Evolutionary conservation across 176 grass and related monocot species (phyloP).

Genomic region (Ananas comosus): DNA sequence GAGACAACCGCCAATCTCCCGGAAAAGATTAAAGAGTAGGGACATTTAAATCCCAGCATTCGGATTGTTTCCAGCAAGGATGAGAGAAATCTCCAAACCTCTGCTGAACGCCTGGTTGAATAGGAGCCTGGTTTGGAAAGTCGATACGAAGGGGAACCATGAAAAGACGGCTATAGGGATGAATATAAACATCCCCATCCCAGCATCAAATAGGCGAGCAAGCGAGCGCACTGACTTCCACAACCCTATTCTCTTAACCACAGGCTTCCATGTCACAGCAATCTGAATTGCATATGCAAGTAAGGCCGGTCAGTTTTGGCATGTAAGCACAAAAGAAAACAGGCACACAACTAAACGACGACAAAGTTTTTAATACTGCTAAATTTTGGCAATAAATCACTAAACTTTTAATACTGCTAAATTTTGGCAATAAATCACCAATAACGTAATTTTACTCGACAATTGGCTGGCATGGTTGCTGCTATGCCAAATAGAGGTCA

Average conservation of each 20-base stretch:
- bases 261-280: slow-evolving; percentile 64
- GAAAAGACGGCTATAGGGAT: slow-evolving; percentile 59
- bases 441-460: no score
- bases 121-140: slow-evolving; percentile 86
- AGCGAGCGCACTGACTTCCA: slow-evolving; percentile 59
- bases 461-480: no score
- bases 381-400: no score
- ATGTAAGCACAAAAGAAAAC: not conserved
- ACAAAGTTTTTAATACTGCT: no score
- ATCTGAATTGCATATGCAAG: slow-evolving; percentile 28
- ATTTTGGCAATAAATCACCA: no score
- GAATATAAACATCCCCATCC: slow-evolving; percentile 64
- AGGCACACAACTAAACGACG: no score
- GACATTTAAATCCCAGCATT: slow-evolving; percentile 29
- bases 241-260: slow-evolving; percentile 44
- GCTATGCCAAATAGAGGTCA: no score
- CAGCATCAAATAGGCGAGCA: slow-evolving; percentile 64
- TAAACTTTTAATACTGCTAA: no score
- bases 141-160: slow-evolving; percentile 79
- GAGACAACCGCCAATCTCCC: no score
- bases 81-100: slow-evolving; percentile 92
- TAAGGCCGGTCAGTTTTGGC: not conserved
- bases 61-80: slow-evolving; percentile 86
- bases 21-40: no score
- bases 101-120: slow-evolving; percentile 94